These are phyloP conservation scores for Inosperma sp. DNA, from an alignment of 768 basidiomycete genomes.

Conservation along the genomic window DNA sequence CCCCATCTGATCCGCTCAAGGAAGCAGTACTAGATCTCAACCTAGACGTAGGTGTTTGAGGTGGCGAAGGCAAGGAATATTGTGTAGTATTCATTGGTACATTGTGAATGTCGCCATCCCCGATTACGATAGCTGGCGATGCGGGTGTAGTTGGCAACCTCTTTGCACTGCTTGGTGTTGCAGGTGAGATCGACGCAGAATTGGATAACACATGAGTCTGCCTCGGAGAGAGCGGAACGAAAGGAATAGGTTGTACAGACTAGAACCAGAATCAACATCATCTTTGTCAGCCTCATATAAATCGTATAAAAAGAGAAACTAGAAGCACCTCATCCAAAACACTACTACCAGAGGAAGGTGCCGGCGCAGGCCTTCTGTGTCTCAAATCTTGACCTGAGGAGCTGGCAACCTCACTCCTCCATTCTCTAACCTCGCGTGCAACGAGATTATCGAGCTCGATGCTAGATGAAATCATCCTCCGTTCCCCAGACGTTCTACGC, in stretches of 20 bases:
- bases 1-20: conserved; percentile 4
- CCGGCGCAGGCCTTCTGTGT: too few relatives aligned
- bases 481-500: background rate
- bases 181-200: conserved; percentile 18
- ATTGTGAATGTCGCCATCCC: background rate
- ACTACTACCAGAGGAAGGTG: conserved; percentile 21
- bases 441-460: conserved; percentile 53
- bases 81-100: background rate
- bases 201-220: conserved; percentile 31
- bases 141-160: conserved; percentile 7
- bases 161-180: conserved; percentile 11
- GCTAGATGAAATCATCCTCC: conserved; percentile 4
- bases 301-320: background rate
- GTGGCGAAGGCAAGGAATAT: background rate
- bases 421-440: conserved; percentile 47
- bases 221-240: conserved; percentile 45
- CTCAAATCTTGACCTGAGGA: conserved; percentile 26
- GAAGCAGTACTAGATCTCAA: background rate
- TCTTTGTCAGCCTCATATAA: conserved; percentile 1
- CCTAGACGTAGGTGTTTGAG: background rate
- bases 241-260: conserved; percentile 44
- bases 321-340: conserved; percentile 46
- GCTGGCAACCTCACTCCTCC: conserved; percentile 43
- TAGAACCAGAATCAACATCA: conserved; percentile 19
- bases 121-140: background rate